phyloP scores from a whole-genome alignment of 768 basidiomycete species.

The Leccinum pellstonianum region DNA sequence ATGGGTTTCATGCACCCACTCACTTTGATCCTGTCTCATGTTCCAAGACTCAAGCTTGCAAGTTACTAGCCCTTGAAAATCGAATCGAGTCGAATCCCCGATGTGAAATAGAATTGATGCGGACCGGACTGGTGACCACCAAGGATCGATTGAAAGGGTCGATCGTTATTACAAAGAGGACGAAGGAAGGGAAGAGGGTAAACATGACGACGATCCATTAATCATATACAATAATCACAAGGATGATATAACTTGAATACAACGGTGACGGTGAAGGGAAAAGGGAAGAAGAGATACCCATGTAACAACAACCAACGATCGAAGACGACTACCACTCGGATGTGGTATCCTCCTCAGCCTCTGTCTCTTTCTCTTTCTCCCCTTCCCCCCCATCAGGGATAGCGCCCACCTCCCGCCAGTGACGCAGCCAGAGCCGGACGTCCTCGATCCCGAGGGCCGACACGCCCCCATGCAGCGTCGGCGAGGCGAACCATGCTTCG shows the following conservation, averaged over 20 bases:
- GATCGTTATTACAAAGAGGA: too few species aligned
- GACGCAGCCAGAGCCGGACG: conserved; percentile 9
- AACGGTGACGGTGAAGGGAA: not conserved
- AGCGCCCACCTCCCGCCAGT: conserved; percentile 11
- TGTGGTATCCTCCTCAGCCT: not conserved
- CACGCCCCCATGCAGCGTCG: conserved; percentile 7
- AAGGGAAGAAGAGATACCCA: not conserved
- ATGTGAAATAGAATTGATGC: too few species aligned
- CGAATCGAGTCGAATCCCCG: too few species aligned
- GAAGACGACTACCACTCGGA: not conserved
- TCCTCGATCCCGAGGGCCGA: conserved; percentile 2
- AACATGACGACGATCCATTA: too few species aligned
- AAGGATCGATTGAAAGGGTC: too few species aligned
- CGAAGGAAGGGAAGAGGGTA: too few species aligned
- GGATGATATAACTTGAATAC: not conserved
- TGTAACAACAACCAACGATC: not conserved
- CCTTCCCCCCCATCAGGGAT: not conserved
- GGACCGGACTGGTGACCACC: too few species aligned
- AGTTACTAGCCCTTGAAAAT: too few species aligned
- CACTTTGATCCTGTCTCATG: too few species aligned
- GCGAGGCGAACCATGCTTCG: conserved; percentile 12
- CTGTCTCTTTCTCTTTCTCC: not conserved
- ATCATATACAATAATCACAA: not conserved
- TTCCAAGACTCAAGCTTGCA: too few species aligned
- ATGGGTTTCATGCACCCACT: too few species aligned